A percentile compares a stretch with the other conserved stretches of the same genome.
These are phyloP conservation scores for Margaritispora aquatica DNA, from an alignment of 495 filamentous ascomycete species.

Conservation along the genomic window DNA sequence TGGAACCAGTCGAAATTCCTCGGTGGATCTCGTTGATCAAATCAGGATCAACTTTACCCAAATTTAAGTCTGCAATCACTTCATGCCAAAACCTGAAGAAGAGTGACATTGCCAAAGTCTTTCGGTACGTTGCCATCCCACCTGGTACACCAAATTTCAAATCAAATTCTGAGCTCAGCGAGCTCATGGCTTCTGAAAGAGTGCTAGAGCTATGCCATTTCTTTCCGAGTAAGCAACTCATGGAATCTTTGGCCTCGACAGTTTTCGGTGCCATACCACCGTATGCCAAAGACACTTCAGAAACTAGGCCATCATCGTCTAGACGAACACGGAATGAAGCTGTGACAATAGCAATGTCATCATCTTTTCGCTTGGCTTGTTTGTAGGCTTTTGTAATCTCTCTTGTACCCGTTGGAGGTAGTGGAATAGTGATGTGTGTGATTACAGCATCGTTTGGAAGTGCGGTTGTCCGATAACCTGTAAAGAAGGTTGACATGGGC, in stretches of 20 bases:
- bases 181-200: slow-evolving; percentile 64
- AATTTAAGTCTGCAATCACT: slow-evolving; percentile 43
- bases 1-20: slow-evolving; percentile 49
- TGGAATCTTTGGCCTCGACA: slow-evolving; percentile 59
- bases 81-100: slow-evolving; percentile 70
- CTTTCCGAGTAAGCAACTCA: slow-evolving; percentile 54
- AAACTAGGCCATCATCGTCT: slow-evolving; percentile 45
- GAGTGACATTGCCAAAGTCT: slow-evolving; percentile 64
- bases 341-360: slow-evolving; percentile 79
- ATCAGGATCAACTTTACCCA: slow-evolving; percentile 37
- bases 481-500: slow-evolving; percentile 30
- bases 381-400: slow-evolving; percentile 66
- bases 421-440: slow-evolving; percentile 33
- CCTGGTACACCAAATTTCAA: slow-evolving; percentile 68
- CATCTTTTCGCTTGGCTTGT: slow-evolving; percentile 73
- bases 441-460: slow-evolving; percentile 32
- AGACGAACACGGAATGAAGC: slow-evolving; percentile 59
- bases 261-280: slow-evolving; percentile 74
- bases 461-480: slow-evolving; percentile 31
- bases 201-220: slow-evolving; percentile 57
- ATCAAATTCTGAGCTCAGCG: slow-evolving; percentile 64
- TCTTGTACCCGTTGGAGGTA: slow-evolving; percentile 14
- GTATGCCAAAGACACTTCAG: slow-evolving; percentile 58
- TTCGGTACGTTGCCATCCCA: slow-evolving; percentile 74
- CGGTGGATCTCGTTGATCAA: slow-evolving; percentile 54